Conservation (phyloP, 495 filamentous ascomycete species). For the Sabuloglossum arenarium region DNA sequence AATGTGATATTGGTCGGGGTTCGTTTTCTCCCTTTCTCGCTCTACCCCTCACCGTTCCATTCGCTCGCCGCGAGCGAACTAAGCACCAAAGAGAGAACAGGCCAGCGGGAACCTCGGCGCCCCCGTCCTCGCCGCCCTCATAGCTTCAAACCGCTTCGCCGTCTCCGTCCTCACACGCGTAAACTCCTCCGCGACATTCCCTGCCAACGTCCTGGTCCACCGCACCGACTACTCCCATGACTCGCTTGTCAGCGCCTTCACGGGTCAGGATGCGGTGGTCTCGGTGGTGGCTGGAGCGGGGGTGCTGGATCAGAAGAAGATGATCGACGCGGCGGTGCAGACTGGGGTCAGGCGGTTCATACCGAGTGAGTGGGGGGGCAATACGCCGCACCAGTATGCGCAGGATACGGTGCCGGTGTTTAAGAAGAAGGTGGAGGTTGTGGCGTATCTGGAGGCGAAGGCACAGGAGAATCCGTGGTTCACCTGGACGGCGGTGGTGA, state of each 20-base stretch:
- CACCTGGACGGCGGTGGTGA: slow-evolving; percentile 27
- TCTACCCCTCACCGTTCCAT: too few relatives aligned
- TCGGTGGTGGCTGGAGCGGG: slow-evolving; percentile 15
- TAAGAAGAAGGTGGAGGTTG: slow-evolving; percentile 21
- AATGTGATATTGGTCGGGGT: too few relatives aligned
- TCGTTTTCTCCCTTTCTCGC: too few relatives aligned
- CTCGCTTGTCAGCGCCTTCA: slow-evolving; percentile 24
- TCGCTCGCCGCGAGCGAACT: too few relatives aligned
- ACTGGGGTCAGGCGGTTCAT: slow-evolving; percentile 21
- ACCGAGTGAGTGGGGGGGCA: slow-evolving; percentile 20
- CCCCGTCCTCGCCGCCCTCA: slow-evolving; percentile 18
- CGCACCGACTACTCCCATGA: slow-evolving; percentile 45
- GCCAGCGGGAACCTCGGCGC: slow-evolving; percentile 36
- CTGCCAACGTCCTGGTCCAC: slow-evolving; percentile 18
- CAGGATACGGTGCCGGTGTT: slow-evolving; percentile 23
- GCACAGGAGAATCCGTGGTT: slow-evolving; percentile 17
- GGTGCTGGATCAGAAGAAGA: slow-evolving; percentile 11
- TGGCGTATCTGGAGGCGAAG: slow-evolving; percentile 27
- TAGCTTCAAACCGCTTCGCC: slow-evolving; percentile 27
- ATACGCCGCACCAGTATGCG: slow-evolving; percentile 17
- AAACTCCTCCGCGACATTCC: slow-evolving; percentile 20
- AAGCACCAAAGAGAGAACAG: too few relatives aligned
- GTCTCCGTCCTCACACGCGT: slow-evolving; percentile 28
- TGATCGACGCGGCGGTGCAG: slow-evolving; percentile 18
- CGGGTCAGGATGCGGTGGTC: slow-evolving; percentile 28